A percentile compares a stretch with the other conserved stretches of the same genome.
Conservation (phyloP, 1,284 basidiomycete species). For the Irpex sp. region DNA sequence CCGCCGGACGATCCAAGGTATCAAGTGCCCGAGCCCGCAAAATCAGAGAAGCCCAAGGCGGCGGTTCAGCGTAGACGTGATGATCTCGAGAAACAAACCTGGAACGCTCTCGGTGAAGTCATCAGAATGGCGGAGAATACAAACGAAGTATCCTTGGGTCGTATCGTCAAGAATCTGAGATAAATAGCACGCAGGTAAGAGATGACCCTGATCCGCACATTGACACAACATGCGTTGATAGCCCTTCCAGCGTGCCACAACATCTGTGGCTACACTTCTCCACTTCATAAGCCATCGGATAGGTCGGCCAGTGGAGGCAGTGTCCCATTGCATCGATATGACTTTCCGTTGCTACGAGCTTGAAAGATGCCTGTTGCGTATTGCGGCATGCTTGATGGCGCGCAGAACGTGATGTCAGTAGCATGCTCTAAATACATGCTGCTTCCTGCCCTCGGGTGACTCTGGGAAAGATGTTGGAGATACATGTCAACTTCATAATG, state of each 20-base stretch:
- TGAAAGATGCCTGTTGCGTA: slow-evolving; percentile 1
- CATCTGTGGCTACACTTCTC: slow-evolving; percentile 1
- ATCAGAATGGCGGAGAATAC: slow-evolving; percentile 49
- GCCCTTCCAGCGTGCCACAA: not conserved
- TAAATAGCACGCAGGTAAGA: not conserved
- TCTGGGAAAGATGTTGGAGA: not conserved
- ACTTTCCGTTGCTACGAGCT: not conserved
- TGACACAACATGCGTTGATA: not conserved
- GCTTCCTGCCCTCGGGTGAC: not conserved
- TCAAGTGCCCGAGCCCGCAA: not conserved
- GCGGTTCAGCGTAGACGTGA: not conserved
- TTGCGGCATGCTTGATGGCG: slow-evolving; percentile 1
- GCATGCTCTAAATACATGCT: not conserved
- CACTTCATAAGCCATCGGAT: not conserved
- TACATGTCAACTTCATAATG: not conserved
- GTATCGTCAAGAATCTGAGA: slow-evolving; percentile 14
- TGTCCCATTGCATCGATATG: not conserved
- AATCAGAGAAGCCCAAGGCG: not conserved
- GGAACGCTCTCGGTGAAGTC: slow-evolving; percentile 41
- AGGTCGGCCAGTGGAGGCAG: not conserved
- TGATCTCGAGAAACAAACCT: slow-evolving; percentile 27
- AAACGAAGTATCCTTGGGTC: slow-evolving; percentile 40
- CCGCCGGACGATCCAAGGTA: not conserved
- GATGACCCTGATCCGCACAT: not conserved
- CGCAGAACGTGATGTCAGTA: not conserved